Evolutionary conservation across 352 stramenopile genomes (phyloP), one percentile per base, ranked within the genome.

Genomic region (Phytophthora melonis): DNA sequence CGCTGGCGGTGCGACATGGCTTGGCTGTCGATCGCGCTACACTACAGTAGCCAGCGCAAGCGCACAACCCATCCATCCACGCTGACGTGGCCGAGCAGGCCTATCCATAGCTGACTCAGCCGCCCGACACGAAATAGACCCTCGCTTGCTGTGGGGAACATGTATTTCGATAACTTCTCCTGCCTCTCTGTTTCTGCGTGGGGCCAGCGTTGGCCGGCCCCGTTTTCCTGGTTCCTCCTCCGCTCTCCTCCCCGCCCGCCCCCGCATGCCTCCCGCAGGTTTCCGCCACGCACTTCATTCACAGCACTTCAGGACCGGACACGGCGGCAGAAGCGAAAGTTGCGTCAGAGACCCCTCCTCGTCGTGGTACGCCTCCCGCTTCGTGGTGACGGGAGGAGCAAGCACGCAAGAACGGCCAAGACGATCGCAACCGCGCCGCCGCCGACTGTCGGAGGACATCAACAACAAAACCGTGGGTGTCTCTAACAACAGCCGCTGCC

Each of bases 401-500:
- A 56, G 54, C 58, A 82, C 67, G 39, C 63, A 71, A 75, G 45
- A 53, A 62, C 18, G 52, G 21, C 30, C 56, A 49, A 34, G 36
- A 57, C 27, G 55, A 36, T 21, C 50, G 43, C 59, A 68, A 41
- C 32, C 58, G 43, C 59, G 52, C 47, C 45, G 61, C 47, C 36
- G 36, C 61, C n/a, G 62, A n/a, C 61, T 63, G 52, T 30, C 49
- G 60, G 45, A 25, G 63, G 45, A 65, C 55, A 72, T 59, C 64
- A 76, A 71, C 53, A 68, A 72, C 66, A 81, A 71, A 79, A 69
- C 50, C 64, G 64, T 72, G 58, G 39, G 58, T 66, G 63, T 74
- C 53, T 89, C 68, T 80, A 78, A 71, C 70, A 80, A 54, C 74
- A 93, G 73, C 86, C 89, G 68, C 83, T 91, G 65, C 82, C 85